Conservation (phyloP, 345 rosid genomes). For the Excoecaria agallocha region DNA sequence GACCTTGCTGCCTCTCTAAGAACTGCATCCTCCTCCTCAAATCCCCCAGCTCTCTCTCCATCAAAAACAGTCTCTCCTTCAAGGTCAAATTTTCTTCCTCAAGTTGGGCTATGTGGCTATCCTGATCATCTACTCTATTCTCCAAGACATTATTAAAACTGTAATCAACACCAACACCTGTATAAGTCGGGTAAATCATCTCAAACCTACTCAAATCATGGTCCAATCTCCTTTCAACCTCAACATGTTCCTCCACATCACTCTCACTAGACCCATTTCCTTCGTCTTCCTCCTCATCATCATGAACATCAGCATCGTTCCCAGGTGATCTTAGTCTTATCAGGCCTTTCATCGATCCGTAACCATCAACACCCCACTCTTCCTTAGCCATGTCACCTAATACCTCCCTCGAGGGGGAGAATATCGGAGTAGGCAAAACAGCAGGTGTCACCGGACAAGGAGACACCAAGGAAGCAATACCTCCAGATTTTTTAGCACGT, state of each 20-base stretch:
- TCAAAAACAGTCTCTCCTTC: conserved; percentile 83
- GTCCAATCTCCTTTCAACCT: conserved; percentile 90
- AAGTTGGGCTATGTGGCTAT: conserved; percentile 78
- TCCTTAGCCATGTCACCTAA: conserved; percentile 95
- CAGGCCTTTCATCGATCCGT: conserved; percentile 96
- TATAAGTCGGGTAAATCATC: conserved; percentile 81
- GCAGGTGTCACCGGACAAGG: conserved; percentile 95
- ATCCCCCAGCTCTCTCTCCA: conserved; percentile 89
- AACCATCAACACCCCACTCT: conserved; percentile 99
- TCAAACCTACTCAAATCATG: conserved; percentile 97
- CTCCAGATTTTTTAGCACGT: conserved; percentile 85
- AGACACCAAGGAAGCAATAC: conserved; percentile 88
- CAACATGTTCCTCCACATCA: conserved; percentile 94
- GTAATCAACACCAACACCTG: conserved; percentile 28
- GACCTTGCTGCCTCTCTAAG: conserved; percentile 64
- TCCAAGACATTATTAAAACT: conserved; percentile 75
- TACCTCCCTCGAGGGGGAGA: conserved; percentile 82
- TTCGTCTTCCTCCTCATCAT: conserved; percentile 88
- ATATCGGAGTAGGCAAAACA: conserved; percentile 75
- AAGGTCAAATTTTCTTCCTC: conserved; percentile 93
- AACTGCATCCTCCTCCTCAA: conserved; percentile 82
- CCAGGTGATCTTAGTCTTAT: conserved; percentile 80
- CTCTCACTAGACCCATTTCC: conserved; percentile 88
- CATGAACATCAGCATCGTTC: conserved; percentile 46
- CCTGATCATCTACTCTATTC: conserved; percentile 95